A percentile compares a stretch with the other conserved stretches of the same genome.
Conservation (phyloP, 169 alveolate species). For the Condylostoma magnum region DNA sequence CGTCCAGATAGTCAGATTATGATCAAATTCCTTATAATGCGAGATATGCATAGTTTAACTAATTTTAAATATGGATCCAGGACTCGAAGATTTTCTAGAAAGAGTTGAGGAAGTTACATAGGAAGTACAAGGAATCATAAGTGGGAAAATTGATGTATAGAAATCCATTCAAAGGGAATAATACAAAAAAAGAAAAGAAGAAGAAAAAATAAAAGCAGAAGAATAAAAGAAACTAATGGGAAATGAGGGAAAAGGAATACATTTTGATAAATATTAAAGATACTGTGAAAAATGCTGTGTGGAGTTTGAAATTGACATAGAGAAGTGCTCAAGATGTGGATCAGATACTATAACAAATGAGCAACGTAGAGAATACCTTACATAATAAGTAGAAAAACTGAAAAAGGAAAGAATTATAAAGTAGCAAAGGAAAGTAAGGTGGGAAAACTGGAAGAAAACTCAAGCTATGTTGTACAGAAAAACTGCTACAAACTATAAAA, state of each 20-base stretch:
- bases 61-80: conserved; percentile 31
- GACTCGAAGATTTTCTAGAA: conserved; percentile 62
- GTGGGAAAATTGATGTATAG: conserved; percentile 42
- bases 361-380: conserved; percentile 49
- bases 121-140: conserved; percentile 51
- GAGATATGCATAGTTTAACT: no score
- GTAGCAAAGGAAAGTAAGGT: conserved; percentile 73
- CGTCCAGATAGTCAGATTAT: no score
- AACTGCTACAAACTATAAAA: conserved; percentile 75
- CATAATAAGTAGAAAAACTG: conserved; percentile 66
- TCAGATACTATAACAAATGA: conserved; percentile 43
- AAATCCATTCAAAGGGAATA: conserved; percentile 41
- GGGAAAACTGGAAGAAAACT: conserved; percentile 86
- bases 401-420: conserved; percentile 62
- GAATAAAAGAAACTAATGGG: conserved; percentile 47
- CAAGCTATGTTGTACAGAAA: conserved; percentile 75
- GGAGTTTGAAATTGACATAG: conserved; percentile 22
- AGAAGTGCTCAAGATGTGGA: not conserved
- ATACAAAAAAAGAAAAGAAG: conserved; percentile 46
- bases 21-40: no score
- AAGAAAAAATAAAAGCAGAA: conserved; percentile 43
- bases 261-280: conserved; percentile 40
- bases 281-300: not conserved
- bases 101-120: conserved; percentile 56
- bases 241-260: conserved; percentile 49